Conservation (phyloP, 2,329 filamentous ascomycete genomes). For the Epichloe glyceriae region DNA sequence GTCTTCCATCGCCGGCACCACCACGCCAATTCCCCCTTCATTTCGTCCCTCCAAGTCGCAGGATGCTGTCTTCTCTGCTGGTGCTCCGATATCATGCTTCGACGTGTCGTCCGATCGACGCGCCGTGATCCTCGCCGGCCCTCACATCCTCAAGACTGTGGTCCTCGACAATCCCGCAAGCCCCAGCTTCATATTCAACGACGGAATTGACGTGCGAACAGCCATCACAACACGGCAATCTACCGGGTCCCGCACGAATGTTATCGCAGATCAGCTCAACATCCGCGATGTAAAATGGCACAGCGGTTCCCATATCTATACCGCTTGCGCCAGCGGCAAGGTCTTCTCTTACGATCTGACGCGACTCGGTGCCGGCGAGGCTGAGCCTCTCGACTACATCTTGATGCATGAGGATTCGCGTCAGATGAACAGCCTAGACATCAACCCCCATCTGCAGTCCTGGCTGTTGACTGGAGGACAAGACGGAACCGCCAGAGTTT, state of each 20-base stretch:
- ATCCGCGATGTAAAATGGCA: conserved; percentile 52
- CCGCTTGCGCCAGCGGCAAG: conserved; percentile 50
- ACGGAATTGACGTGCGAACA: conserved; percentile 45
- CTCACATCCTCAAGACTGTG: conserved; percentile 48
- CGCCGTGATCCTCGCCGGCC: conserved; percentile 43
- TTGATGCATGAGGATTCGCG: conserved; percentile 48
- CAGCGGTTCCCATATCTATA: conserved; percentile 42
- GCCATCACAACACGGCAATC: conserved; percentile 38
- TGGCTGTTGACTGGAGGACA: conserved; percentile 50
- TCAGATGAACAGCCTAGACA: conserved; percentile 50
- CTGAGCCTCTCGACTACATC: conserved; percentile 38
- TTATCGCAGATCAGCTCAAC: conserved; percentile 43
- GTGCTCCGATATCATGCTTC: conserved; percentile 42
- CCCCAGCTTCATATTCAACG: conserved; percentile 32
- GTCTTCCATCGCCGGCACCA: conserved; percentile 32
- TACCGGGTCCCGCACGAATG: conserved; percentile 26
- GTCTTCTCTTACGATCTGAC: conserved; percentile 52
- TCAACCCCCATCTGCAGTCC: conserved; percentile 45
- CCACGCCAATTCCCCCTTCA: conserved; percentile 21
- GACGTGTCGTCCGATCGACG: conserved; percentile 45
- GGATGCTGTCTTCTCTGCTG: conserved; percentile 37
- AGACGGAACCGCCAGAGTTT: conserved; percentile 49
- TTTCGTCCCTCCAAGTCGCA: conserved; percentile 43
- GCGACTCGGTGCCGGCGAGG: conserved; percentile 30
- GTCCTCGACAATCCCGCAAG: conserved; percentile 33